A percentile compares a stretch with the other conserved stretches of the same genome.
phyloP scores from a whole-genome alignment of 2,329 filamentous ascomycete species.

The Ramularia endophylla region DNA sequence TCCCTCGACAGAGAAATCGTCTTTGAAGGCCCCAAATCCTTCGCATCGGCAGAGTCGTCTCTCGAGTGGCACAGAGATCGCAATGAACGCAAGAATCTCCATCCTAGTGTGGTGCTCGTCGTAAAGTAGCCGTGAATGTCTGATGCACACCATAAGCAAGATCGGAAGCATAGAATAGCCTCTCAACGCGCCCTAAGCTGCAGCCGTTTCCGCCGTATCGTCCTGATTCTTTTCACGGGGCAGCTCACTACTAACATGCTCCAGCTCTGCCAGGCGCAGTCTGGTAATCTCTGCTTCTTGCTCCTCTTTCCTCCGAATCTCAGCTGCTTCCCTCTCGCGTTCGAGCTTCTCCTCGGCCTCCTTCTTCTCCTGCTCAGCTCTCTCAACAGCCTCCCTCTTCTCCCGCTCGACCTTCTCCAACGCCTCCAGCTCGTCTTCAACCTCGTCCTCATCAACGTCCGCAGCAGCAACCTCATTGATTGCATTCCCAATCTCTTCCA shows the following conservation, averaged over 20 bases:
- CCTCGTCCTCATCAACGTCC: slow-evolving; percentile 68
- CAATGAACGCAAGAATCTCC: too few species aligned
- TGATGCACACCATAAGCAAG: too few species aligned
- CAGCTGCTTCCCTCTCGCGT: slow-evolving; percentile 48
- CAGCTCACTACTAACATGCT: slow-evolving; percentile 2
- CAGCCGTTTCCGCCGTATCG: too few species aligned
- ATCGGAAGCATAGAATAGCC: too few species aligned
- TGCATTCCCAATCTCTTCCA: slow-evolving; percentile 75
- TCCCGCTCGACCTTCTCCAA: slow-evolving; percentile 51
- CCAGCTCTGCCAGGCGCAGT: slow-evolving; percentile 31
- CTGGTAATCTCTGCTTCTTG: slow-evolving; percentile 41
- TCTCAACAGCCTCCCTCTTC: slow-evolving; percentile 63
- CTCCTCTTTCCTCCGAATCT: slow-evolving; percentile 18
- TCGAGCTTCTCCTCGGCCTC: slow-evolving; percentile 32
- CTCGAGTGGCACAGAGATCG: too few species aligned
- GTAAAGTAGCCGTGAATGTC: too few species aligned
- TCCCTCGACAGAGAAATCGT: too few species aligned
- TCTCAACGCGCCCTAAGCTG: too few species aligned
- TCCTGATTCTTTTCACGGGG: too few species aligned
- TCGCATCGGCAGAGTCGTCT: too few species aligned
- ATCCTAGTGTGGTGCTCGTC: too few species aligned
- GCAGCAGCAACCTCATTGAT: slow-evolving; percentile 55
- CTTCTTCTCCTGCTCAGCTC: slow-evolving; percentile 54
- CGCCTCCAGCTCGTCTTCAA: slow-evolving; percentile 80
- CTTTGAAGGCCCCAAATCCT: too few species aligned